Percentiles rank a stretch among this genome's conserved stretches.
phyloP scores from a whole-genome alignment of 352 stramenopile species.

The Phytopythium chamaehyphon region DNA sequence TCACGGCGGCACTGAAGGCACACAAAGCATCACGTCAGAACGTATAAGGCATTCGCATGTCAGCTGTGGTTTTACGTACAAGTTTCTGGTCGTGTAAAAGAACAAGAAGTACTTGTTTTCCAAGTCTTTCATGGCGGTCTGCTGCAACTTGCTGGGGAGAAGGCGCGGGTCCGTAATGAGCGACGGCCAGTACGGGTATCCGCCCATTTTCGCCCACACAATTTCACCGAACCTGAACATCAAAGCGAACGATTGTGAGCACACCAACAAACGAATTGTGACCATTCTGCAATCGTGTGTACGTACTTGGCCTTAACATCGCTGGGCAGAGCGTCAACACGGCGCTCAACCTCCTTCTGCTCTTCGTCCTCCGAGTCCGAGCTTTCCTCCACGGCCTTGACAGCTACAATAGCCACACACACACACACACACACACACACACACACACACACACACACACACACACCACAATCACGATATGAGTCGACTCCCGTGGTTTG shows the following conservation, averaged over 20 bases:
- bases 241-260: not conserved
- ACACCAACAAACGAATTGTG: not conserved
- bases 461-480: too few relatives aligned
- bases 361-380: slow-evolving; percentile 35
- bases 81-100: slow-evolving; percentile 79
- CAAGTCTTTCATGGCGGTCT: slow-evolving; percentile 42
- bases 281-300: not conserved
- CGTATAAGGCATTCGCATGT: not conserved
- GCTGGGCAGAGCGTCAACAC: slow-evolving; percentile 44
- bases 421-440: too few relatives aligned
- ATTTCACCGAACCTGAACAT: slow-evolving; percentile 59
- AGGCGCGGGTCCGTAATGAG: slow-evolving; percentile 64
- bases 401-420: not conserved
- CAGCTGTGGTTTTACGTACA: slow-evolving; percentile 26
- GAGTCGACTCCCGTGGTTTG: not conserved
- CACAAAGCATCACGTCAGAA: slow-evolving; percentile 2
- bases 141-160: slow-evolving; percentile 41
- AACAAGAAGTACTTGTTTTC: slow-evolving; percentile 72
- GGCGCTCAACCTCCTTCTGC: slow-evolving; percentile 25
- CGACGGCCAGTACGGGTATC: slow-evolving; percentile 79
- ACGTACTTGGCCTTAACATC: slow-evolving; percentile 56
- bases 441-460: too few relatives aligned
- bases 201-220: slow-evolving; percentile 79
- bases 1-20: slow-evolving; percentile 37
- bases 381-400: slow-evolving; percentile 19